phyloP scores from a whole-genome alignment of 2,329 filamentous ascomycete genomes.

The Colletotrichum somersetense region DNA sequence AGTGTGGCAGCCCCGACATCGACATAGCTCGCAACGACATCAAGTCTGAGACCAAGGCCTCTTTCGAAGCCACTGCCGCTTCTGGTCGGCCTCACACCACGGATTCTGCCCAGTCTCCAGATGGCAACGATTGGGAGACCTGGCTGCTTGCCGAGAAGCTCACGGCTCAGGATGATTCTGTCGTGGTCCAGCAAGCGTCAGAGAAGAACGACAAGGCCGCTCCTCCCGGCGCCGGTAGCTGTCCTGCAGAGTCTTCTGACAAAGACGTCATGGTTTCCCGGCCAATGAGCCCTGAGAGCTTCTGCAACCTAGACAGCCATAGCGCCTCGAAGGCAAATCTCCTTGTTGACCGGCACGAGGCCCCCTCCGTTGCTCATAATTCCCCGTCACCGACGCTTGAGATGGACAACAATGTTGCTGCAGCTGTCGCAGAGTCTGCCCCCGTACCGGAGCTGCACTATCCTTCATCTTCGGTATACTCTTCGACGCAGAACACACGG shows the following conservation, averaged over 20 bases:
- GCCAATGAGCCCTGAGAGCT: not conserved
- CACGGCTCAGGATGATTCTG: constrained; percentile 1
- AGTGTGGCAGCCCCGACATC: not conserved
- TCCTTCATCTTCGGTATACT: constrained; percentile 37
- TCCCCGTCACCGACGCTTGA: not conserved
- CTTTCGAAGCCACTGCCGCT: not conserved
- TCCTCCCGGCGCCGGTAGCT: not conserved
- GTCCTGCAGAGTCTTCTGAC: not conserved
- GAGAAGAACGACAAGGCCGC: not conserved
- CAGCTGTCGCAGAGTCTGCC: not conserved
- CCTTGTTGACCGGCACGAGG: not conserved
- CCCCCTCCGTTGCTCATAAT: not conserved
- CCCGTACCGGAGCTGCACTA: not conserved
- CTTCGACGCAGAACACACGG: constrained; percentile 30
- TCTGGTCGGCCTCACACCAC: constrained; percentile 3
- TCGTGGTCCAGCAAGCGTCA: not conserved
- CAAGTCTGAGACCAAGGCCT: not conserved
- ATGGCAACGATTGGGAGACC: constrained; percentile 21
- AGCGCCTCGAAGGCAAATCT: not conserved
- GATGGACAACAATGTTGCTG: not conserved
- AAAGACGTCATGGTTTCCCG: not conserved
- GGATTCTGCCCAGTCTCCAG: constrained; percentile 29
- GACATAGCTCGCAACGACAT: not conserved
- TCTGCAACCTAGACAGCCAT: too few relatives aligned
- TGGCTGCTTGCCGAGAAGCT: constrained; percentile 39